Conservation (phyloP, 768 basidiomycete species). For the Boletus pseudo-olivaceus region DNA sequence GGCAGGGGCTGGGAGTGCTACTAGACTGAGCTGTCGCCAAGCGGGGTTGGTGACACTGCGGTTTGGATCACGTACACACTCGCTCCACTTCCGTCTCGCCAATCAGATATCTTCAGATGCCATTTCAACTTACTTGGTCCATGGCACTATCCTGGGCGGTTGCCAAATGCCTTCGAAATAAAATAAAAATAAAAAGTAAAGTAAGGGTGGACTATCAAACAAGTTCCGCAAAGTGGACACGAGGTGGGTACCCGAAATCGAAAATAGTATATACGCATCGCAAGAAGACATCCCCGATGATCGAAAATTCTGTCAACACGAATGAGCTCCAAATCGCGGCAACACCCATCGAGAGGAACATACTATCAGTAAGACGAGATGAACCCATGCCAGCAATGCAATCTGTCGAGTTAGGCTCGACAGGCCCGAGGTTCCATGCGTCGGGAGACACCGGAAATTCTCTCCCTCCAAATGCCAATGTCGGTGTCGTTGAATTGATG, state of each 20-base stretch:
- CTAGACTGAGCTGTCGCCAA: background rate
- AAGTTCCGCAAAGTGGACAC: slow-evolving; percentile 38
- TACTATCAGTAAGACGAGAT: background rate
- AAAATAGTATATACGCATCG: slow-evolving; percentile 24
- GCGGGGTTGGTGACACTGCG: background rate
- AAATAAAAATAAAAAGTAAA: background rate
- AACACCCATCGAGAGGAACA: background rate
- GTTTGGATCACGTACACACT: background rate
- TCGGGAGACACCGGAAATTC: slow-evolving; percentile 30
- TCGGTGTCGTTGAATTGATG: slow-evolving; percentile 18
- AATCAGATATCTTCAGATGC: background rate
- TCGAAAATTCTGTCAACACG: slow-evolving; percentile 11
- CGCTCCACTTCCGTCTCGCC: too few relatives aligned
- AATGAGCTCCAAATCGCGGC: background rate
- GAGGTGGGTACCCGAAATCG: slow-evolving; percentile 22
- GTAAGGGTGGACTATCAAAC: background rate
- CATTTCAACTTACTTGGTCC: too few relatives aligned
- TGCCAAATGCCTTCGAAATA: background rate
- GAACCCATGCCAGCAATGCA: slow-evolving; percentile 32
- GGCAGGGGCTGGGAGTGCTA: background rate
- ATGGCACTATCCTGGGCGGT: background rate
- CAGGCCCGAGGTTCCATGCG: slow-evolving; percentile 39
- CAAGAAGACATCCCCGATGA: slow-evolving; percentile 30
- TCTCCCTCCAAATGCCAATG: slow-evolving; percentile 34
- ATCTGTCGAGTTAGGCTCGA: slow-evolving; percentile 7